Base-by-base conservation (phyloP, 441 rosid genomes). In the Brassica hybrid region DNA sequence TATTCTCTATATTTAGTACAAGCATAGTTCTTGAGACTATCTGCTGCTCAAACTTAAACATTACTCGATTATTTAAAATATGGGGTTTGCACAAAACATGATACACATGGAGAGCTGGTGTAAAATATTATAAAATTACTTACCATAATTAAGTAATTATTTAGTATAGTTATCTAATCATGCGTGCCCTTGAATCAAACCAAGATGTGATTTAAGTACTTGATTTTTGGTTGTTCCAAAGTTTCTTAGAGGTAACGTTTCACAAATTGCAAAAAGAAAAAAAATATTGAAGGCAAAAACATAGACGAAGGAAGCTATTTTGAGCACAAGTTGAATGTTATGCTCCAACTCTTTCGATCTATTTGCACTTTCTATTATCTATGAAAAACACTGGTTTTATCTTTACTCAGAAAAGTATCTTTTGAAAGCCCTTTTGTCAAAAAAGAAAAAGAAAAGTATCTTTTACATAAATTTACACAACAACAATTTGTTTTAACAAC, bases 191-290 rank as follows among this genome's bases (percentile, higher is more conserved):
- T 73, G 60, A 79, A 79, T 79, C 81, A 79, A 79, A 79, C 64
- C 11, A 67, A 52, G 69, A 67, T 67, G 81, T 78, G 81, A 59
- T 48, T 71, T 72, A 66, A 78, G 73, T 50, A 73, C 74, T 67
- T 67, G 70, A 52, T 73, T 62, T 45, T 73, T 52, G 56, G 60
- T 78, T 73, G 78, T 73, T 73, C 71, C 70, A 56, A 73, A 68
- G 81, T 79, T 73, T 61, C 81, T 78, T 78, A 78, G 77, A 67
- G 77, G 81, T 78, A 67, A 78, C 77, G 81, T 72, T 72, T 78
- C 74, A 76, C 57, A 60, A 48, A 65, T 56, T 10, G 38, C 65
- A 69, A 11, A 41, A 41, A 11, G 1, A 41, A n/a, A 41, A n/a
- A 30, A 67, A 30, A 52, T 27, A 27, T 27, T 27, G 32, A 27